Conservation (phyloP, 257 asterid species). For the Nicotiana paniculata region DNA sequence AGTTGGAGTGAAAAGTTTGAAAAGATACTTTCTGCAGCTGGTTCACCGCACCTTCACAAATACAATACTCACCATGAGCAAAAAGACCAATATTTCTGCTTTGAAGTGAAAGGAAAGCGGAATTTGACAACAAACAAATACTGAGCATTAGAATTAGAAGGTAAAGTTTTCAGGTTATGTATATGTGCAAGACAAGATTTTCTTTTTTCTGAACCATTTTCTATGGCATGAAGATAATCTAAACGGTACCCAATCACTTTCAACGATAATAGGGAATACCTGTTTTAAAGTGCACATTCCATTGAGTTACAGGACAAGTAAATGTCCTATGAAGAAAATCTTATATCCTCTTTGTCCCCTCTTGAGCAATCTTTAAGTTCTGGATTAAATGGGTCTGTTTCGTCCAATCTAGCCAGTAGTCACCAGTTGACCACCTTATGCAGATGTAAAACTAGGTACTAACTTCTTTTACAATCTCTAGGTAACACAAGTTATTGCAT, state of each 20-base stretch:
- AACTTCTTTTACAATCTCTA: not conserved
- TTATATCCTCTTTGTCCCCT: not conserved
- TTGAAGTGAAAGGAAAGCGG: not conserved
- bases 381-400: not conserved
- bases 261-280: not conserved
- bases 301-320: not conserved
- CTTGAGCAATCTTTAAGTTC: not conserved
- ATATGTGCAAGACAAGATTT: not conserved
- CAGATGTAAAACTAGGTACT: not conserved
- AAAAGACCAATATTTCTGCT: not conserved
- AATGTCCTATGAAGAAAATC: not conserved
- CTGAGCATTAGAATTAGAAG: not conserved
- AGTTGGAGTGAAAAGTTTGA: constrained; percentile 59
- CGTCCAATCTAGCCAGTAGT: not conserved
- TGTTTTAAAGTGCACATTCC: not conserved
- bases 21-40: constrained; percentile 69
- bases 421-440: constrained; percentile 3
- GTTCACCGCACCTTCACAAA: constrained; percentile 71
- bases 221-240: not conserved
- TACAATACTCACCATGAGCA: not conserved
- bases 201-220: not conserved
- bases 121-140: not conserved
- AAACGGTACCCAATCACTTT: not conserved
- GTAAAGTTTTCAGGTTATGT: not conserved
- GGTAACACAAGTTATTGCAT: not conserved